Evolutionary conservation across 192 early-diverging fungal genomes (phyloP).

Genomic region (Linnemannia zychae): DNA sequence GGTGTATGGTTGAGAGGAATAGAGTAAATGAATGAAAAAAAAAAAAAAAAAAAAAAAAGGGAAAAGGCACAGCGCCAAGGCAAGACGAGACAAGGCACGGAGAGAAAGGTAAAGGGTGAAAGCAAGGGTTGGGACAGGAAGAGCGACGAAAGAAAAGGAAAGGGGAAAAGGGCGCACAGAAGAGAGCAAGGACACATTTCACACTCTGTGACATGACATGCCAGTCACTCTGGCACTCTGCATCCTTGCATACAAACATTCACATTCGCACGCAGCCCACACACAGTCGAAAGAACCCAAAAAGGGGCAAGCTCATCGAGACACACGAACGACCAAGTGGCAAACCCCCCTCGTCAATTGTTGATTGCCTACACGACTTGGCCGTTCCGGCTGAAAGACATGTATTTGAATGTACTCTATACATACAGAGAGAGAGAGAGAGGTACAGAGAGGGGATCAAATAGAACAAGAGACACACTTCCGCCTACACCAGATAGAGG

Average conservation of each 20-base stretch:
- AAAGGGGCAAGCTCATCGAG: neutral
- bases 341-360: neutral
- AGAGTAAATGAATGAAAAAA: neutral
- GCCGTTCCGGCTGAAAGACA: neutral
- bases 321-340: neutral
- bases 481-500: conserved; percentile 28
- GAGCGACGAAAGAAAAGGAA: neutral
- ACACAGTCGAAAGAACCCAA: neutral
- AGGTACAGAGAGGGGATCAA: conserved; percentile 6
- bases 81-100: neutral
- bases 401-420: neutral
- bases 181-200: neutral
- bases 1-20: neutral
- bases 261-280: neutral
- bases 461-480: neutral
- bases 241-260: neutral
- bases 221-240: neutral
- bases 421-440: neutral
- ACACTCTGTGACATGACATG: no score
- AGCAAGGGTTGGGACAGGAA: neutral
- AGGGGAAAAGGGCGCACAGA: neutral
- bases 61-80: neutral
- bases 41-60: neutral
- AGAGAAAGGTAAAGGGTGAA: neutral
- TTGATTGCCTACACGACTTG: neutral